Percentiles rank a stretch among this genome's conserved stretches.
phyloP scores from a whole-genome alignment of 2,329 filamentous ascomycete genomes.

The Botrytis tulipae region DNA sequence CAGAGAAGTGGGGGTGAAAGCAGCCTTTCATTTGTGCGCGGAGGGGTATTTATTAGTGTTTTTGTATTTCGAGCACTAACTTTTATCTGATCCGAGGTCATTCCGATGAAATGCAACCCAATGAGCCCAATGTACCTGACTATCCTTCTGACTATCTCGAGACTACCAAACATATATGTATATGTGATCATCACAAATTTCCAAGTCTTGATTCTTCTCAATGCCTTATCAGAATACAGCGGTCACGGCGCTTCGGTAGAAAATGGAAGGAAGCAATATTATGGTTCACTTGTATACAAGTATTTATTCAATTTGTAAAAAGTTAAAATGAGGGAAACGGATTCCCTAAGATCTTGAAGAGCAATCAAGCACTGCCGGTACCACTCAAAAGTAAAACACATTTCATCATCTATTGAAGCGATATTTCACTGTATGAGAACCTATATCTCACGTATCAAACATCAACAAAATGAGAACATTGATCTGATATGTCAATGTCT shows the following conservation, averaged over 20 bases:
- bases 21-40: constrained; percentile 1
- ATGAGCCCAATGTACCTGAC: constrained; percentile 10
- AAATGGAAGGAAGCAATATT: background rate
- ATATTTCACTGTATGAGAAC: background rate
- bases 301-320: too few species aligned
- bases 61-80: background rate
- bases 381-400: background rate
- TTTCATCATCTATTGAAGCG: background rate
- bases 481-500: constrained; percentile 1
- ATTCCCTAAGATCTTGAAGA: background rate
- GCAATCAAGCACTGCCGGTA: background rate
- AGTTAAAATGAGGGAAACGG: too few species aligned
- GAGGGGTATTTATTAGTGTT: background rate
- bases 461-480: background rate
- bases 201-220: background rate
- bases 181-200: background rate
- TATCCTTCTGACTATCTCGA: background rate
- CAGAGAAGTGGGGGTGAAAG: background rate
- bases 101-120: background rate
- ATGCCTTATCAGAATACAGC: background rate
- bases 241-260: background rate
- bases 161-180: background rate
- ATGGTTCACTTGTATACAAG: background rate
- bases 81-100: background rate
- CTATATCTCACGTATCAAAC: background rate